A percentile compares a stretch with the other conserved stretches of the same genome.
Conservation (phyloP, 768 basidiomycete genomes). For the Baorangia bicolor region DNA sequence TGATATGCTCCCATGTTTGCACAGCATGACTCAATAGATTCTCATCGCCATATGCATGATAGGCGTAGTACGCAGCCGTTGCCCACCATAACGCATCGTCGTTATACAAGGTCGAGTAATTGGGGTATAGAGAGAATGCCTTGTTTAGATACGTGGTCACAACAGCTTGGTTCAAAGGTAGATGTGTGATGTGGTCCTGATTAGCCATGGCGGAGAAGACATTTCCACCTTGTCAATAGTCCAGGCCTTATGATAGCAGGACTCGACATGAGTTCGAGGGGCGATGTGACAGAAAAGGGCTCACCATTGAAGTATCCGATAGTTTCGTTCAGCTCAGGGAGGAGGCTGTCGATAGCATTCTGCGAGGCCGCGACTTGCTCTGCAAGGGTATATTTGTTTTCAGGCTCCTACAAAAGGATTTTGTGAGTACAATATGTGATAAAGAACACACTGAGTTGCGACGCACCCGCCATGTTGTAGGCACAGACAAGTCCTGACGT, state of each 20-base stretch:
- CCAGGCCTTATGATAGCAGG: conserved; percentile 36
- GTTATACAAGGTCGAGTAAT: conserved; percentile 10
- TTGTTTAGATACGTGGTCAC: conserved; percentile 10
- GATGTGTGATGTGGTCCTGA: conserved; percentile 1
- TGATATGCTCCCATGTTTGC: conserved; percentile 48
- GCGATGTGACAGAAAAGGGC: conserved; percentile 1
- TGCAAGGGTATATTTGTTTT: conserved; percentile 36
- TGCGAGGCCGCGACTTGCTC: conserved; percentile 44
- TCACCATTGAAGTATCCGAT: conserved; percentile 46
- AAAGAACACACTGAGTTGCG: background rate
- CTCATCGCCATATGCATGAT: conserved; percentile 46
- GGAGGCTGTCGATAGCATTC: conserved; percentile 41
- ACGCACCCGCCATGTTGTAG: conserved; percentile 45
- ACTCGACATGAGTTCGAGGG: background rate
- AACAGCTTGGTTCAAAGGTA: background rate
- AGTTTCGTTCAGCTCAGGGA: conserved; percentile 36
- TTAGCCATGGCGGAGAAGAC: conserved; percentile 52
- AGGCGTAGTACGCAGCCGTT: conserved; percentile 48
- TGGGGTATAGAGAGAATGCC: conserved; percentile 2
- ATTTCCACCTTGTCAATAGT: conserved; percentile 55
- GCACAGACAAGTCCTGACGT: conserved; percentile 42
- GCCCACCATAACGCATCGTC: conserved; percentile 48
- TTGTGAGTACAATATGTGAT: background rate
- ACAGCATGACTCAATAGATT: conserved; percentile 44
- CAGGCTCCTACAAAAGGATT: conserved; percentile 37